phyloP scores from a whole-genome alignment of 495 filamentous ascomycete species.

The Trichoderma gamsii region DNA sequence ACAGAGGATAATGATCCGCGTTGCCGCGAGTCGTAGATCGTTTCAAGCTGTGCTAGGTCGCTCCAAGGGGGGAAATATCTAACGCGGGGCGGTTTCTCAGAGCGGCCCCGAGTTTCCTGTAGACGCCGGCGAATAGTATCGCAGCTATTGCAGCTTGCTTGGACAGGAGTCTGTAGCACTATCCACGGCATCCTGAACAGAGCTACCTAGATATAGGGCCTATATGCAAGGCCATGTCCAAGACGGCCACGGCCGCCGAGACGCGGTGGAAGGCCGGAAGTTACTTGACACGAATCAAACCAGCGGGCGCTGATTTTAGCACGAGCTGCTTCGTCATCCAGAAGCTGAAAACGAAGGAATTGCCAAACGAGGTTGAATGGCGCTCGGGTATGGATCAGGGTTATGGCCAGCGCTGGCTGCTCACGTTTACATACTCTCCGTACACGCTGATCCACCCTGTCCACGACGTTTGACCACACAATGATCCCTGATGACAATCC shows the following conservation, averaged over 20 bases:
- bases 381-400: background rate
- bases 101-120: background rate
- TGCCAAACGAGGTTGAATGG: constrained; percentile 2
- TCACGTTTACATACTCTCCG: constrained; percentile 10
- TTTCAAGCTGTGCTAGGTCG: constrained; percentile 40
- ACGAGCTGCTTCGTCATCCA: background rate
- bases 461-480: background rate
- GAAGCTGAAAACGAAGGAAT: constrained; percentile 7
- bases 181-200: no score
- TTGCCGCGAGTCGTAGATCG: constrained; percentile 39
- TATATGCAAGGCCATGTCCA: no score
- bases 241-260: no score
- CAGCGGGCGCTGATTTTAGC: no score
- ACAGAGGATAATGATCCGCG: background rate
- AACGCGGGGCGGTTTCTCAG: background rate
- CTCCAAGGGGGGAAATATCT: constrained; percentile 1
- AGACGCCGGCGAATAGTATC: background rate
- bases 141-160: background rate
- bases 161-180: no score
- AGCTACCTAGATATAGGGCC: no score
- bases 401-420: background rate
- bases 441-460: background rate
- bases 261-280: no score
- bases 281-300: no score
- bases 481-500: constrained; percentile 14